phyloP scores from a whole-genome alignment of 1,284 basidiomycete species.

The Somion occarium region DNA sequence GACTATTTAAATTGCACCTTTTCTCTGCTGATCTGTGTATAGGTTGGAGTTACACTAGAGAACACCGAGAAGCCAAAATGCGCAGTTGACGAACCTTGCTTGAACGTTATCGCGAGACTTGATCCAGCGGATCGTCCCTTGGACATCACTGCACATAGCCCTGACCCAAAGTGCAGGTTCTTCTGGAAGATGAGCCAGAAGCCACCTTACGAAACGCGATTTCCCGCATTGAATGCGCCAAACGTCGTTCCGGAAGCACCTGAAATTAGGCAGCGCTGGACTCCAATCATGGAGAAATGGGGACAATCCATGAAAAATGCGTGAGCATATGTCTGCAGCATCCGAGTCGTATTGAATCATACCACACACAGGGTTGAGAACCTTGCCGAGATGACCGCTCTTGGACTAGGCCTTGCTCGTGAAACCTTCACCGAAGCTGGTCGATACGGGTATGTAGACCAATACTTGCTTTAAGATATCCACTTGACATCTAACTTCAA shows the following conservation, averaged over 20 bases:
- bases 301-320: slow-evolving; percentile 81
- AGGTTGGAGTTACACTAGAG: slow-evolving; percentile 82
- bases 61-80: slow-evolving; percentile 93
- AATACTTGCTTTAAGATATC: background rate
- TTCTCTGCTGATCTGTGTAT: background rate
- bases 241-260: slow-evolving; percentile 72
- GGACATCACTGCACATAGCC: slow-evolving; percentile 71
- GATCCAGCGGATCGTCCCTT: slow-evolving; percentile 77
- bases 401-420: slow-evolving; percentile 71
- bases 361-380: slow-evolving; percentile 60
- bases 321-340: slow-evolving; percentile 55
- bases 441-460: slow-evolving; percentile 62
- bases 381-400: slow-evolving; percentile 78
- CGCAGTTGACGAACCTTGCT: slow-evolving; percentile 70
- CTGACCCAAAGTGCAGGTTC: slow-evolving; percentile 91
- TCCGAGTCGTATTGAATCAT: background rate
- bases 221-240: slow-evolving; percentile 68
- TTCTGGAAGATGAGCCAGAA: slow-evolving; percentile 83
- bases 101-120: slow-evolving; percentile 65
- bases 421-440: slow-evolving; percentile 73
- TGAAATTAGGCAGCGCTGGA: slow-evolving; percentile 58
- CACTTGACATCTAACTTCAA: background rate
- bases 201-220: slow-evolving; percentile 76
- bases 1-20: background rate
- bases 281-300: slow-evolving; percentile 74